A percentile compares a stretch with the other conserved stretches of the same genome.
These are phyloP conservation scores for Beta vulgaris DNA, from an alignment of 148 eudicot genomes.

Conservation along the genomic window DNA sequence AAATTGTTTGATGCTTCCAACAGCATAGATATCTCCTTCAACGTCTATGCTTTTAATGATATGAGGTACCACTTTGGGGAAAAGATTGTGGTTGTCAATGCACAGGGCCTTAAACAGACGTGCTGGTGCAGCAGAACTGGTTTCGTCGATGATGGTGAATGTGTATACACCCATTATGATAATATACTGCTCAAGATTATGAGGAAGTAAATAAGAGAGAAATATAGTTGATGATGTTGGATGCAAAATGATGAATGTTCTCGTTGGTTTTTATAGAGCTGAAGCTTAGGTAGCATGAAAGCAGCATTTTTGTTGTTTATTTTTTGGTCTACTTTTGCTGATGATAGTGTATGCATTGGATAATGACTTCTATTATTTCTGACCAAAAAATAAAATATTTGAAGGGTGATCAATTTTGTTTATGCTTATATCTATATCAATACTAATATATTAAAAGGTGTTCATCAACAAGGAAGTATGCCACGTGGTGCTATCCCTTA, in stretches of 20 bases:
- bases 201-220: not conserved
- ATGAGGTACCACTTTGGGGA: constrained; percentile 9
- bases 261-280: not conserved
- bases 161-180: constrained; percentile 20
- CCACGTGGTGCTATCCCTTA: no score
- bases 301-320: not conserved
- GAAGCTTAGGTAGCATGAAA: not conserved
- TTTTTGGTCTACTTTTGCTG: not conserved
- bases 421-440: no score
- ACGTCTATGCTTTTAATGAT: constrained; percentile 10
- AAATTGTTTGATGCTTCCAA: constrained; percentile 21
- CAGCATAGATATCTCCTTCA: constrained; percentile 10
- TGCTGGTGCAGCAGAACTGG: constrained; percentile 5
- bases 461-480: no score
- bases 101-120: constrained; percentile 26
- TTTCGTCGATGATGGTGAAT: constrained; percentile 14
- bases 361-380: no score
- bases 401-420: no score
- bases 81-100: constrained; percentile 21
- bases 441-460: no score
- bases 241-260: not conserved
- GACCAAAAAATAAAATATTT: no score
- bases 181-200: not conserved
- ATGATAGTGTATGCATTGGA: no score
- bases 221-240: not conserved